phyloP scores from a whole-genome alignment of 495 filamentous ascomycete species.

The Hypoxylon crocopeplum region DNA sequence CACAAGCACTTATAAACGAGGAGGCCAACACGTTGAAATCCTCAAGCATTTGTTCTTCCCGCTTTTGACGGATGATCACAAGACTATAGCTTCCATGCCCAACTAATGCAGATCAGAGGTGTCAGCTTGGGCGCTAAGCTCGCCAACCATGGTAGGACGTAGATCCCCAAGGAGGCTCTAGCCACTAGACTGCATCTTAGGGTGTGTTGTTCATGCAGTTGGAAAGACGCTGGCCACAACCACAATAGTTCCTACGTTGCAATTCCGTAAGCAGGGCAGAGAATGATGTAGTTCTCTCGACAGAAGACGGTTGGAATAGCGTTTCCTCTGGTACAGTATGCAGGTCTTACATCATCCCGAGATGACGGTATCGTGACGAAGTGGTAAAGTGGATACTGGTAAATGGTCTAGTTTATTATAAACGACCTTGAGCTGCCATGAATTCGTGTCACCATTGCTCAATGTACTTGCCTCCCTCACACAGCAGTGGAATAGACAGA shows the following conservation, averaged over 20 bases:
- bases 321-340: slow-evolving; percentile 13
- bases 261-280: not conserved
- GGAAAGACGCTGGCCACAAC: not conserved
- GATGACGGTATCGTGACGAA: slow-evolving; percentile 33
- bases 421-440: slow-evolving; percentile 22
- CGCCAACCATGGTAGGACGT: slow-evolving; percentile 1
- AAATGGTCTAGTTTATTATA: slow-evolving; percentile 31
- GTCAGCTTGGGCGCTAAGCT: not conserved
- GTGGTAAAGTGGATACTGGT: slow-evolving; percentile 31
- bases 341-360: slow-evolving; percentile 23
- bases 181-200: not conserved
- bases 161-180: slow-evolving; percentile 1
- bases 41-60: not conserved
- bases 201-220: slow-evolving; percentile 3
- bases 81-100: not conserved
- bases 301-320: slow-evolving; percentile 1
- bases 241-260: slow-evolving; percentile 7
- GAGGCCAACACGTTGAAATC: not conserved
- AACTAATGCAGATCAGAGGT: slow-evolving; percentile 1
- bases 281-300: not conserved
- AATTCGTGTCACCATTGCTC: slow-evolving; percentile 16
- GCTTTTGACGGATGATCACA: not conserved
- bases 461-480: slow-evolving; percentile 23
- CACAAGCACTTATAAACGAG: not conserved
- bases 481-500: slow-evolving; percentile 32